These are phyloP conservation scores for Fusarium keratoplasticum DNA, from an alignment of 2,329 filamentous ascomycete genomes.

Conservation along the genomic window DNA sequence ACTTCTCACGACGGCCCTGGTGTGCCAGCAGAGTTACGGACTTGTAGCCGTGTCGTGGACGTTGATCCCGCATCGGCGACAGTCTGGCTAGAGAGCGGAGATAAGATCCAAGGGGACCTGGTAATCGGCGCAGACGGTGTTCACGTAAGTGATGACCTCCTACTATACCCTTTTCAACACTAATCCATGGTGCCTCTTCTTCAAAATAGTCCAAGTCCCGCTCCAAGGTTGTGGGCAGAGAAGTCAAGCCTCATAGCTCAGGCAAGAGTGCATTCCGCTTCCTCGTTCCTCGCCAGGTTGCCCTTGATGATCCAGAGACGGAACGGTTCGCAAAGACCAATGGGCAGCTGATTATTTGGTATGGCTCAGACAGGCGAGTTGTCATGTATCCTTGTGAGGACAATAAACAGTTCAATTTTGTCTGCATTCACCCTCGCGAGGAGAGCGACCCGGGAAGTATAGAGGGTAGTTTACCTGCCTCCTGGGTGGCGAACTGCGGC, in stretches of 20 bases:
- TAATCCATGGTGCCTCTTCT: not conserved
- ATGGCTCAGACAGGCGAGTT: conserved; percentile 54
- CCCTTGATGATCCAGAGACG: conserved; percentile 45
- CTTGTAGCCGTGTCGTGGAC: conserved; percentile 55
- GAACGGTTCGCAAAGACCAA: conserved; percentile 25
- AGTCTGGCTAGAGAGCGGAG: conserved; percentile 58
- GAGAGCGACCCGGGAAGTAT: conserved; percentile 18
- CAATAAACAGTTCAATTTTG: conserved; percentile 60
- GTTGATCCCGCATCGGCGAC: conserved; percentile 55
- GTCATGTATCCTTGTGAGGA: conserved; percentile 61
- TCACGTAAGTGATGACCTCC: conserved; percentile 46
- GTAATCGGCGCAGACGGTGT: conserved; percentile 67
- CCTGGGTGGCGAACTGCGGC: not conserved
- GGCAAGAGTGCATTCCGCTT: conserved; percentile 69
- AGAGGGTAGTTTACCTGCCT: conserved; percentile 3
- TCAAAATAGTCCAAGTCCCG: conserved; percentile 38
- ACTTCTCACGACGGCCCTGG: conserved; percentile 51
- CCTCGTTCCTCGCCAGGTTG: conserved; percentile 55
- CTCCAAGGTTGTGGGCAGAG: conserved; percentile 39
- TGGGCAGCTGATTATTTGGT: conserved; percentile 51
- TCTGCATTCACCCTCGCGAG: conserved; percentile 60
- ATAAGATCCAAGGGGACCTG: conserved; percentile 58
- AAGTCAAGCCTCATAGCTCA: conserved; percentile 51
- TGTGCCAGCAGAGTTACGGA: conserved; percentile 52
- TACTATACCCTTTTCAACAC: not conserved